Conservation (phyloP, 73 alveolate genomes). For the Paramecium tetraurelia region DNA sequence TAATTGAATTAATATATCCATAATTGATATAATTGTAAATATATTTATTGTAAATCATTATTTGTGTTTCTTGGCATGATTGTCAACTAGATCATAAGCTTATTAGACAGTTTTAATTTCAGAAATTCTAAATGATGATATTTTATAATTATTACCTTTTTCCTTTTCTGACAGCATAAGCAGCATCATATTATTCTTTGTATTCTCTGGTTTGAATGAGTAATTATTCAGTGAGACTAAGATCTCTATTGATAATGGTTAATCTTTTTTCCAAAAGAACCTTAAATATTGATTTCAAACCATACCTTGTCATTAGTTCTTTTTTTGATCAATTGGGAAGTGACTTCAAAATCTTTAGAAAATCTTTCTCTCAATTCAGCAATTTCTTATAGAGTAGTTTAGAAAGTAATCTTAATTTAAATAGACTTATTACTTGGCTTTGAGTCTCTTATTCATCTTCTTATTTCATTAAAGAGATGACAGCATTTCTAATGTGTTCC, state of each 20-base stretch:
- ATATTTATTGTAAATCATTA: neutral
- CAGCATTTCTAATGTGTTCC: constrained; percentile 42
- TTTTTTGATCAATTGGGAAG: neutral
- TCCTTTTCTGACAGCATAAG: constrained; percentile 28
- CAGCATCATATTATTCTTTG: constrained; percentile 46
- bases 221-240: neutral
- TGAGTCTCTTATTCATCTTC: constrained; percentile 30
- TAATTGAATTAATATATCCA: neutral
- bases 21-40: neutral
- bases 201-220: constrained; percentile 20
- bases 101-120: constrained; percentile 40
- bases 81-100: constrained; percentile 47
- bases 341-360: neutral
- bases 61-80: constrained; percentile 7
- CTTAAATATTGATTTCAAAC: neutral
- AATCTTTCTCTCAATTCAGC: constrained; percentile 43
- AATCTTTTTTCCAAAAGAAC: constrained; percentile 35
- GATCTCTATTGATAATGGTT: neutral
- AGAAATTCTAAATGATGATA: neutral
- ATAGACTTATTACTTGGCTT: neutral
- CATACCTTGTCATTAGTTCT: neutral
- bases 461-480: neutral
- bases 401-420: neutral
- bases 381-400: neutral
- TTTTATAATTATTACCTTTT: neutral